Percentiles rank a stretch among this genome's conserved stretches.
Conservation (phyloP, 306 rosid species). For the Cicer yamashitae region DNA sequence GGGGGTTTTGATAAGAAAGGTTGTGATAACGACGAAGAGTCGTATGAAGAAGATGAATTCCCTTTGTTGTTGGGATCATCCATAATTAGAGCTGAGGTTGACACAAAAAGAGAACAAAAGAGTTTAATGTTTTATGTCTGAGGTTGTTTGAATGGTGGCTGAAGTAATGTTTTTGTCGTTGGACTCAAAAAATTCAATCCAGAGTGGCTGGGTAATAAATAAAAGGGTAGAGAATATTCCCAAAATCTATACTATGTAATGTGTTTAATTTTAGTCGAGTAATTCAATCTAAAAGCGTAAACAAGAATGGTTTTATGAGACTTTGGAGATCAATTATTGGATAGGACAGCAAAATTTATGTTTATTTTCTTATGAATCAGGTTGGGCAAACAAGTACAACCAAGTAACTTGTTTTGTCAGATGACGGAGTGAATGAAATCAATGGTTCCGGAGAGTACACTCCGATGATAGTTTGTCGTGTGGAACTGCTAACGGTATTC, state of each 20-base stretch:
- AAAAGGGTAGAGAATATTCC: not conserved
- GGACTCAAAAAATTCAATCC: not conserved
- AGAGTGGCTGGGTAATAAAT: not conserved
- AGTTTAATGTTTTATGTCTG: not conserved
- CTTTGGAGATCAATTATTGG: not conserved
- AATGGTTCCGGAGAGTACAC: not conserved
- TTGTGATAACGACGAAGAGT: constrained; percentile 53
- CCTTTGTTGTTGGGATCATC: constrained; percentile 57
- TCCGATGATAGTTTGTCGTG: not conserved
- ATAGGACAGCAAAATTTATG: not conserved
- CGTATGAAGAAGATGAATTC: constrained; percentile 42
- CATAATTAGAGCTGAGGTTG: constrained; percentile 45
- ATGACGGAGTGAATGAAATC: not conserved
- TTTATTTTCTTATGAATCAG: not conserved
- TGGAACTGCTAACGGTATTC: no score
- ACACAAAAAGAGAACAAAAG: not conserved
- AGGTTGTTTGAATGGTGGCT: constrained; percentile 42
- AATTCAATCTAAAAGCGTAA: not conserved
- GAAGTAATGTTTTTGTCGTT: not conserved
- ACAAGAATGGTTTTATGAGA: not conserved
- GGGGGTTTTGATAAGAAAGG: constrained; percentile 66
- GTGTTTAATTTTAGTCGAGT: not conserved
- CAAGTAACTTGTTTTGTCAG: not conserved
- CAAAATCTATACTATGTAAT: not conserved
- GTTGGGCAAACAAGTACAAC: not conserved